Percentiles rank a stretch among this genome's conserved stretches.
Conservation (phyloP, 2,329 filamentous ascomycete genomes). For the Scytalidium sp. region DNA sequence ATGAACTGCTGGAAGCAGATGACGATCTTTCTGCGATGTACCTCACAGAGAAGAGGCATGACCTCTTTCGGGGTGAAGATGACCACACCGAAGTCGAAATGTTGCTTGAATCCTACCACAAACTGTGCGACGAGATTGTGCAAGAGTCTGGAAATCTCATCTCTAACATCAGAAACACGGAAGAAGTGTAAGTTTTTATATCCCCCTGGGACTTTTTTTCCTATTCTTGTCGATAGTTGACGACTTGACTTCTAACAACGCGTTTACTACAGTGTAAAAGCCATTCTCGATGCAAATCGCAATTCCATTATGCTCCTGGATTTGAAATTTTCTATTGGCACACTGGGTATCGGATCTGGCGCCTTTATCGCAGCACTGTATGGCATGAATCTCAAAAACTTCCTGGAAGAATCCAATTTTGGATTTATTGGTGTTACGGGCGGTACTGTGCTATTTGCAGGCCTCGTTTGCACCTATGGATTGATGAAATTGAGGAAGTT, state of each 20-base stretch:
- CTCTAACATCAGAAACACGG: conserved; percentile 92
- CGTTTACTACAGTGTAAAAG: conserved; percentile 66
- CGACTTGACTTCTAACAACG: not conserved
- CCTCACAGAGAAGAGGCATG: conserved; percentile 79
- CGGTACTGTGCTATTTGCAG: conserved; percentile 68
- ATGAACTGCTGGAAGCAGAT: conserved; percentile 92
- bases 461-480: conserved; percentile 79
- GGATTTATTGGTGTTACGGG: conserved; percentile 77
- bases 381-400: conserved; percentile 99
- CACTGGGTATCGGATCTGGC: conserved; percentile 88
- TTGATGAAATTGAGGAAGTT: conserved; percentile 80
- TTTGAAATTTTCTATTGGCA: conserved; percentile 93
- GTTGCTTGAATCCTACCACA: conserved; percentile 95
- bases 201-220: not conserved
- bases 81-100: conserved; percentile 97
- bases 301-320: conserved; percentile 98
- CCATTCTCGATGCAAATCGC: conserved; percentile 95
- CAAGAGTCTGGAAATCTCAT: conserved; percentile 92
- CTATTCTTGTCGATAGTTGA: conserved; percentile 14
- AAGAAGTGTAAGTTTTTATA: conserved; percentile 75
- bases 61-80: conserved; percentile 69
- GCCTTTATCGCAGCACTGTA: conserved; percentile 98
- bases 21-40: conserved; percentile 97
- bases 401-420: conserved; percentile 88
- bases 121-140: conserved; percentile 96